These are phyloP conservation scores for Fusarium verticillioides DNA, from an alignment of 2,329 filamentous ascomycete genomes.

Conservation along the genomic window DNA sequence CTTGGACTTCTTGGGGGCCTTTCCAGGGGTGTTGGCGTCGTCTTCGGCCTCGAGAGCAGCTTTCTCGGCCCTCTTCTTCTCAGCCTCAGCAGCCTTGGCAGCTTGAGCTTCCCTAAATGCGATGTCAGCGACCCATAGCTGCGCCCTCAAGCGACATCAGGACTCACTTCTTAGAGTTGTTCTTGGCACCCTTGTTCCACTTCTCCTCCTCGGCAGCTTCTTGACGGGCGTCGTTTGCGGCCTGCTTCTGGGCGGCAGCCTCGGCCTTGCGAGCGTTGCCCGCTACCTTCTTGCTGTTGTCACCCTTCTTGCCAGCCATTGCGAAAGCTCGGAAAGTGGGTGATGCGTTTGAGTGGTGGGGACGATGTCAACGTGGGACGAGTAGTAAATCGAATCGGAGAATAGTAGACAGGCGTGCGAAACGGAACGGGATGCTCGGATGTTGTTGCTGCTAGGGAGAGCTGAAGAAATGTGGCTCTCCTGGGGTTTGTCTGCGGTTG, in stretches of 20 bases:
- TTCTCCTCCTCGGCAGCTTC: conserved; percentile 76
- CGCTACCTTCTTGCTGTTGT: conserved; percentile 88
- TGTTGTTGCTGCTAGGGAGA: background rate
- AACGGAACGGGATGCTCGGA: background rate
- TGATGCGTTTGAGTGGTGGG: conserved; percentile 18
- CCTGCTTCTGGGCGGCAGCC: conserved; percentile 81
- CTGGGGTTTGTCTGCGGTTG: conserved; percentile 4
- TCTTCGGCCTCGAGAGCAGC: conserved; percentile 86
- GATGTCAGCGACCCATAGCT: conserved; percentile 18
- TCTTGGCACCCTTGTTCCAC: conserved; percentile 90
- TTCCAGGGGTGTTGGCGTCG: conserved; percentile 71
- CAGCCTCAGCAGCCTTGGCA: conserved; percentile 81
- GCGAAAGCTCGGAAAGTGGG: conserved; percentile 29
- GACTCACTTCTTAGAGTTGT: conserved; percentile 84
- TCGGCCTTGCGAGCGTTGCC: conserved; percentile 96
- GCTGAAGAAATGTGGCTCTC: conserved; percentile 10
- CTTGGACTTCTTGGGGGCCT: conserved; percentile 75
- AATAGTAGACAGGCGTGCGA: conserved; percentile 1
- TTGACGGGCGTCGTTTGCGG: conserved; percentile 73
- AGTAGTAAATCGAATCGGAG: conserved; percentile 14
- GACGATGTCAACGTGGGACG: conserved; percentile 10
- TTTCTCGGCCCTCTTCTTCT: conserved; percentile 93
- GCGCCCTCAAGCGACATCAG: background rate
- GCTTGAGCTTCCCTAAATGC: conserved; percentile 51
- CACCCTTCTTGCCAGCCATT: conserved; percentile 81